Percentiles rank a stretch among this genome's conserved stretches.
phyloP scores from a whole-genome alignment of 208 protist species.

The Kentomonas sorsogonicus region DNA sequence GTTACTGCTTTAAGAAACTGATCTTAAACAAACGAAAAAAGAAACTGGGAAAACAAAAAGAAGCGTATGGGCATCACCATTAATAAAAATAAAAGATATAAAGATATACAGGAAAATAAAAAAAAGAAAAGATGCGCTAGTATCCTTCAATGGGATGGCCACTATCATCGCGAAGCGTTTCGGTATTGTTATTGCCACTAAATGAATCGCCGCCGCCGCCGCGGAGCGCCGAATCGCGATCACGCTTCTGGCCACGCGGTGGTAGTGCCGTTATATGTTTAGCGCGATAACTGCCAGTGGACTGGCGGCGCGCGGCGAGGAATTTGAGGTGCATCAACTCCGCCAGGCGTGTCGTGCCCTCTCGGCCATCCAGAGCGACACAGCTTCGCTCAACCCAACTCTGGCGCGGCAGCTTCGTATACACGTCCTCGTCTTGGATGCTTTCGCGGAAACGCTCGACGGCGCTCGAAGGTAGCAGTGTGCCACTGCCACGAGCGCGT shows the following conservation, averaged over 20 bases:
- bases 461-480: constrained; percentile 35
- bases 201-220: no score
- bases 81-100: background rate
- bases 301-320: constrained; percentile 23
- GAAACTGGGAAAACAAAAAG: background rate
- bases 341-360: constrained; percentile 57
- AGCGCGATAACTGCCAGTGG: constrained; percentile 11
- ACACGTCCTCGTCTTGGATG: constrained; percentile 64
- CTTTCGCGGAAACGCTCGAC: constrained; percentile 56
- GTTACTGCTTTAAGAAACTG: no score
- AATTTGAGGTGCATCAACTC: constrained; percentile 77
- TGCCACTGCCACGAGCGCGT: background rate
- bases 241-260: no score
- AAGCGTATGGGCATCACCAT: background rate
- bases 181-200: background rate
- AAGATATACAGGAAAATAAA: background rate
- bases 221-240: no score
- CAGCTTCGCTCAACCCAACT: constrained; percentile 32
- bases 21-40: no score
- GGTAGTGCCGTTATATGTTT: no score
- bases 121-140: background rate
- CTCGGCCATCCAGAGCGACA: constrained; percentile 54
- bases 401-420: constrained; percentile 34
- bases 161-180: background rate
- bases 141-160: background rate